Base-by-base conservation (phyloP, 805 yeast genomes). In the Cyberlindnera meyerae region DNA sequence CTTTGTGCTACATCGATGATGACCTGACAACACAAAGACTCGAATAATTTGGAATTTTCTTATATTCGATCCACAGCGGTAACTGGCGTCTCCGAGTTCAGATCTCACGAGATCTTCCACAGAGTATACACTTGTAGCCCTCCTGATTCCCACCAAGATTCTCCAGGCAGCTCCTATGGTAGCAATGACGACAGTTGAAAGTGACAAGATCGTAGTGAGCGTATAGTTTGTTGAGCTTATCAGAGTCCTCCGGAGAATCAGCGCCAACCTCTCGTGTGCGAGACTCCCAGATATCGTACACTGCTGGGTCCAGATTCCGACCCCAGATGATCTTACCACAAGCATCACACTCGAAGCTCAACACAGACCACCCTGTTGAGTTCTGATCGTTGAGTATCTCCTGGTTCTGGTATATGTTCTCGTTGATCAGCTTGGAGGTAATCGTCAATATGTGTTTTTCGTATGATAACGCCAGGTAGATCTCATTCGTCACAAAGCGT, bases 241-340 rank as follows among this genome's bases (percentile, higher is more conserved):
- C 8, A 4, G 14, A 3, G 8, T 42, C 24, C 11, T 21, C 42
- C 27, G 24, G 29, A 4, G 37, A 3, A 11, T 15, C 24, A 15
- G 37, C 29, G 3, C n/a, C n/a, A n/a, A n/a, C n/a, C n/a, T 41
- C 43, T 37, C 62, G 57, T 8, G 60, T 49, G 38, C 42, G 51
- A 18, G 66, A 64, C 49, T 76, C 82, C 89, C 89, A 82, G 4
- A 71, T 63, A 29, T 68, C 66, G 36, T 73, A 72, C 27, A 71
- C 65, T 8, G 61, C 65, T 2, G 74, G 62, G 17, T 68, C 62
- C 3, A 82, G 54, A 2, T 76, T 75, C 2, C 73, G 56, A 0
- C 96, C 96, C 78, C 88, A 80, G 24, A 88, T 61, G 15, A 63
- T 63, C 43, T 77, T 77, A 1, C 86, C 89, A 58, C 97, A 89